Evolutionary conservation across 495 filamentous ascomycete genomes (phyloP).

Genomic region (Daldinia childiae): DNA sequence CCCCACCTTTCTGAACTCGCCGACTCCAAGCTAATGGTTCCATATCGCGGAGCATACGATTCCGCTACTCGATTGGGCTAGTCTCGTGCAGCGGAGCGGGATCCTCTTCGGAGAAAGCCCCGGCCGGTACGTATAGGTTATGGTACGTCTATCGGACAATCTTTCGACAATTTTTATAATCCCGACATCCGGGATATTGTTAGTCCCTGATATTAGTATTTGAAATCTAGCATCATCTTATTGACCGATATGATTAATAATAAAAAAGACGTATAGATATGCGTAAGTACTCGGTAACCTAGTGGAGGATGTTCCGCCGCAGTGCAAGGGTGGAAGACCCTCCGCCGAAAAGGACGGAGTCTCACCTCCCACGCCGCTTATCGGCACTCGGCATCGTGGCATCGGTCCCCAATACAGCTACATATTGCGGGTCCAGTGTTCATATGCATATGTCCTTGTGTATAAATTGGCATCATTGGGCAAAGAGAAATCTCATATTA

Average conservation of each 20-base stretch:
- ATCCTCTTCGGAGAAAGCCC: conserved; percentile 26
- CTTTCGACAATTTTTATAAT: neutral
- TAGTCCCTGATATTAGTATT: neutral
- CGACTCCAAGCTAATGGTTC: conserved; percentile 29
- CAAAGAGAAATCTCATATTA: conserved; percentile 38
- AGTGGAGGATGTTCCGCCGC: conserved; percentile 24
- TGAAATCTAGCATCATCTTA: neutral
- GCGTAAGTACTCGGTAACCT: neutral
- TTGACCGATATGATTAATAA: neutral
- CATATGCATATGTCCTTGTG: neutral
- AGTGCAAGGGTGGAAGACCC: conserved; percentile 35
- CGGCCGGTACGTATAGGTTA: conserved; percentile 6
- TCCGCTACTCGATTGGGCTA: conserved; percentile 51
- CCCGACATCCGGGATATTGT: neutral
- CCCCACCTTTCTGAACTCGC: conserved; percentile 11
- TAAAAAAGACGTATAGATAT: neutral
- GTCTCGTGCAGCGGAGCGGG: conserved; percentile 24
- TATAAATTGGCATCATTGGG: neutral
- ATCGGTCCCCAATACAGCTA: neutral
- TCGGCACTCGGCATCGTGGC: conserved; percentile 23
- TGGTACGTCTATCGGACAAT: neutral
- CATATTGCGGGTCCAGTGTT: neutral
- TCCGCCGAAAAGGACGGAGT: conserved; percentile 42
- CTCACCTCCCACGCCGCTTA: conserved; percentile 31
- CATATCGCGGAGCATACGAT: conserved; percentile 44